phyloP scores from a whole-genome alignment of 495 filamentous ascomycete species.

The Talaromyces thailandensis region DNA sequence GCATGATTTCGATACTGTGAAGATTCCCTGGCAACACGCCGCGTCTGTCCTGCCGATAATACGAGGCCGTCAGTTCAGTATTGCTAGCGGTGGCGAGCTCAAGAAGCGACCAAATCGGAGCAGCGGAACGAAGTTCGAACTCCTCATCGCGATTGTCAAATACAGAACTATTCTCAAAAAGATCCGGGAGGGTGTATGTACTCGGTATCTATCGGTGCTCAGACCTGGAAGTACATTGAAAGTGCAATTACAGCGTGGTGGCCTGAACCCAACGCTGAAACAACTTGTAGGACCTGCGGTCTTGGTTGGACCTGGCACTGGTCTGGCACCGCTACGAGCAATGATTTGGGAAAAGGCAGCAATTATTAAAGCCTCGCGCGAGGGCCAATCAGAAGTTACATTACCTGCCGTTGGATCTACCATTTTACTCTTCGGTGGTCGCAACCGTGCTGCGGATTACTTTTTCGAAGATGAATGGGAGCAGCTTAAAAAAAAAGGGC shows the following conservation, averaged over 20 bases:
- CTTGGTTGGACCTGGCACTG: slow-evolving; percentile 83
- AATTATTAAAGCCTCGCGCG: slow-evolving; percentile 28
- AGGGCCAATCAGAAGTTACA: slow-evolving; percentile 15
- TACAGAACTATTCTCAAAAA: slow-evolving; percentile 84
- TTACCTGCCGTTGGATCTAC: slow-evolving; percentile 22
- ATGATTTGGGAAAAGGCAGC: slow-evolving; percentile 61
- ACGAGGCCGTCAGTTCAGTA: slow-evolving; percentile 76
- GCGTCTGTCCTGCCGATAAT: slow-evolving; percentile 65
- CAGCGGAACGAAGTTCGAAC: slow-evolving; percentile 49
- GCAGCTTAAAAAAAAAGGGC: slow-evolving; percentile 16
- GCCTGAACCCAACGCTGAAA: slow-evolving; percentile 39
- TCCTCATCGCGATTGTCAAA: slow-evolving; percentile 85
- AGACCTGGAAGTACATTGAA: slow-evolving; percentile 43
- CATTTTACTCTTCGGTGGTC: slow-evolving; percentile 69
- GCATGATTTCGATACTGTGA: slow-evolving; percentile 78
- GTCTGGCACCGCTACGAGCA: slow-evolving; percentile 78
- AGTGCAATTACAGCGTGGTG: slow-evolving; percentile 50
- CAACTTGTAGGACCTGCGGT: slow-evolving; percentile 52
- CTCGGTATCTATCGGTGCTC: slow-evolving; percentile 68
- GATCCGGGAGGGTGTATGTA: slow-evolving; percentile 80
- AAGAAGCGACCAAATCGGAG: slow-evolving; percentile 22
- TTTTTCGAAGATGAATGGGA: slow-evolving; percentile 75
- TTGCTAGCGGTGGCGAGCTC: slow-evolving; percentile 61
- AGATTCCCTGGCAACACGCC: slow-evolving; percentile 66
- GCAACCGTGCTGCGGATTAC: slow-evolving; percentile 64